Evolutionary conservation across 768 basidiomycete species (phyloP).

Genomic region (Daedaleopsis sinensis): DNA sequence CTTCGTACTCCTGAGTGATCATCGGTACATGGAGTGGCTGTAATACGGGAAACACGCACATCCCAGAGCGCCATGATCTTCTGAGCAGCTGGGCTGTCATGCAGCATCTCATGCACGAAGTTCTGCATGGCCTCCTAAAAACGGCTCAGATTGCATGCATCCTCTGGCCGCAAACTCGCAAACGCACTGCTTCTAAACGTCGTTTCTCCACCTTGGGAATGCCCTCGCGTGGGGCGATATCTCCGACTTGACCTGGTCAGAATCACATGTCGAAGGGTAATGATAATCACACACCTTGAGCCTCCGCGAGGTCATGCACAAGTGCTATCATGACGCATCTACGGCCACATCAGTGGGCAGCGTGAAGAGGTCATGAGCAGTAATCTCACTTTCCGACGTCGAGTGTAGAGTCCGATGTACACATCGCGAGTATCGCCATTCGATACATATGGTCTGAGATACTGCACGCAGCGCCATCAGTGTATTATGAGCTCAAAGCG

Average conservation of each 20-base stretch:
- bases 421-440: constrained; percentile 94
- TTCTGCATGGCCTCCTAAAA: constrained; percentile 88
- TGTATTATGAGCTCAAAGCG: not conserved
- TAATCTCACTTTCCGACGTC: constrained; percentile 69
- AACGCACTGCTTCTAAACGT: constrained; percentile 66
- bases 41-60: constrained; percentile 36
- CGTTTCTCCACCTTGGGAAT: constrained; percentile 83
- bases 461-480: constrained; percentile 37
- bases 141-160: not conserved
- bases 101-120: constrained; percentile 89
- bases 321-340: constrained; percentile 89
- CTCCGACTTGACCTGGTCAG: constrained; percentile 66
- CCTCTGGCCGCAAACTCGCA: not conserved
- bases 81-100: constrained; percentile 66
- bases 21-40: no score
- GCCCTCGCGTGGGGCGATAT: constrained; percentile 89
- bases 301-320: constrained; percentile 96
- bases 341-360: not conserved
- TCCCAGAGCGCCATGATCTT: constrained; percentile 74
- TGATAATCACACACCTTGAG: constrained; percentile 59
- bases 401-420: constrained; percentile 71
- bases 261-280: not conserved
- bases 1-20: constrained; percentile 77
- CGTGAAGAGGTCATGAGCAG: not conserved
- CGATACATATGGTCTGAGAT: constrained; percentile 98